phyloP scores from a whole-genome alignment of 441 rosid species.

The Croton setiger region DNA sequence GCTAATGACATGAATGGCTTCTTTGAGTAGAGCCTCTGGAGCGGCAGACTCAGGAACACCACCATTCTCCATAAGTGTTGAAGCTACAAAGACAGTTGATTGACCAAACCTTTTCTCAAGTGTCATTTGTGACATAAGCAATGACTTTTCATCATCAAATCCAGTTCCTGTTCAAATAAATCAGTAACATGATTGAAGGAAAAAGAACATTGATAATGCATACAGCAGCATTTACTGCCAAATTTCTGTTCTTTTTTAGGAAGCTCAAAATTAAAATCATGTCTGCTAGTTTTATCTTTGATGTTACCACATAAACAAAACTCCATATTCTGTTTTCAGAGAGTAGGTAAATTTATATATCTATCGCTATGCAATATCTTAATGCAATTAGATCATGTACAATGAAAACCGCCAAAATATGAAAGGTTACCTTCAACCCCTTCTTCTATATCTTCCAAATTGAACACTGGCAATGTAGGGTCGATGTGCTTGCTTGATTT shows the following conservation, averaged over 20 bases:
- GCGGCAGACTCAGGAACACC: conserved; percentile 97
- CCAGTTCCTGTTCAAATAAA: conserved; percentile 64
- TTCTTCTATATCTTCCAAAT: conserved; percentile 58
- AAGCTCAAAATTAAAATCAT: neutral
- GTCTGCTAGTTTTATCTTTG: conserved; percentile 2
- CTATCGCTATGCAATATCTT: neutral
- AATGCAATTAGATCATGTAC: neutral
- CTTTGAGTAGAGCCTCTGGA: conserved; percentile 92
- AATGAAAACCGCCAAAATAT: neutral
- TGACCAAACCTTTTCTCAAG: conserved; percentile 96
- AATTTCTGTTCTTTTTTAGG: neutral
- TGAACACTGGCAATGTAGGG: conserved; percentile 48
- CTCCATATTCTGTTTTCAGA: neutral
- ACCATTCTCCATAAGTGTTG: conserved; percentile 96
- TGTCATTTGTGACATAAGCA: conserved; percentile 98
- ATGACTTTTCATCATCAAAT: conserved; percentile 95
- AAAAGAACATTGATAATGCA: conserved; percentile 1
- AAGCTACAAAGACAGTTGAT: conserved; percentile 94
- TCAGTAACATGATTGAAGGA: neutral
- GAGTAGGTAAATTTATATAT: neutral
- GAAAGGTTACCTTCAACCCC: conserved; percentile 47
- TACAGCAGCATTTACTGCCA: neutral
- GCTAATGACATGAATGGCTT: conserved; percentile 99
- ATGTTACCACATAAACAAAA: neutral
- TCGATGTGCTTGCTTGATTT: conserved; percentile 47